A percentile compares a stretch with the other conserved stretches of the same genome.
Evolutionary conservation across 805 yeast genomes (phyloP).

Genomic region (Ogataea sp.): DNA sequence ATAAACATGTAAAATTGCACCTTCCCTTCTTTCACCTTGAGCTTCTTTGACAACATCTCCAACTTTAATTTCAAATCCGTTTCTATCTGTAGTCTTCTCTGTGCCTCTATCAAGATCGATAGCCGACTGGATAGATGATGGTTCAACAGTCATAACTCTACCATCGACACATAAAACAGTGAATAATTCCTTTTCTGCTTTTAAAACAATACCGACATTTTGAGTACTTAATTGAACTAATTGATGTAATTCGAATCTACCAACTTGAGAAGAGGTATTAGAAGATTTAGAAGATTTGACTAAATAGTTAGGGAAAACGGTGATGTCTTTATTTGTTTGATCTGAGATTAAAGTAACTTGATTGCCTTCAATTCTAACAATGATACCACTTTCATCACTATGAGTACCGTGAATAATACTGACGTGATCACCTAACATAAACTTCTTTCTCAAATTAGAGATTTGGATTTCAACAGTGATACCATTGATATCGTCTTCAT

Average conservation of each 20-base stretch:
- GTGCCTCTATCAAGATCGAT: constrained; percentile 57
- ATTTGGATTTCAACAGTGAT: constrained; percentile 71
- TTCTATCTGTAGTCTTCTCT: constrained; percentile 77
- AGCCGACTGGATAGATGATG: constrained; percentile 77
- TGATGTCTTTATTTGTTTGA: constrained; percentile 78
- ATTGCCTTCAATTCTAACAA: constrained; percentile 72
- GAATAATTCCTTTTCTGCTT: constrained; percentile 82
- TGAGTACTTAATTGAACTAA: constrained; percentile 82
- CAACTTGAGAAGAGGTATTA: constrained; percentile 60
- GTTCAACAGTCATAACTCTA: constrained; percentile 58
- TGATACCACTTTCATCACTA: constrained; percentile 90
- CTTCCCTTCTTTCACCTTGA: constrained; percentile 80
- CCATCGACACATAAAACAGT: constrained; percentile 80
- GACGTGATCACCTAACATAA: constrained; percentile 90
- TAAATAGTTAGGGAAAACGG: constrained; percentile 87
- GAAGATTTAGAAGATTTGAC: constrained; percentile 83
- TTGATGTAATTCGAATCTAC: constrained; percentile 81
- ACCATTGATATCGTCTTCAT: constrained; percentile 50
- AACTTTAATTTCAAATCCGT: constrained; percentile 76
- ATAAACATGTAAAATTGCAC: constrained; percentile 80
- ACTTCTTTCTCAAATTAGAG: constrained; percentile 74
- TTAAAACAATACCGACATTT: constrained; percentile 80
- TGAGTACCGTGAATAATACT: constrained; percentile 88
- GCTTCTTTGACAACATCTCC: constrained; percentile 92
- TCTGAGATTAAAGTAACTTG: constrained; percentile 87